Base-by-base conservation (phyloP, 495 filamentous ascomycete species). In the Aspergillus leporis region DNA sequence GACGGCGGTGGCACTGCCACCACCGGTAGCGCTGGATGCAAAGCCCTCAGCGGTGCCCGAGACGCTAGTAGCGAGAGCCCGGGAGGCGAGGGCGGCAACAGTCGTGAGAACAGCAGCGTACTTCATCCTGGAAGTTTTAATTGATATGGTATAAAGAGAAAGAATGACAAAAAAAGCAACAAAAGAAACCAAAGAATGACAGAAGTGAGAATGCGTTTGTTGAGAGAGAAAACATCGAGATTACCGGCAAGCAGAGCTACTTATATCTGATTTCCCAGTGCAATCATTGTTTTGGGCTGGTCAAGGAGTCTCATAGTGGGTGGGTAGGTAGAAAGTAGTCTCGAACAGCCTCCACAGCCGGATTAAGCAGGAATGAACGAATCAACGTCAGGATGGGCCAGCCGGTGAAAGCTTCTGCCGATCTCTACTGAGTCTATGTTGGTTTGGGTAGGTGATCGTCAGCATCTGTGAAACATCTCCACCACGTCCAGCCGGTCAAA, bases 21-120 rank as follows among this genome's bases (percentile, higher is more conserved):
- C 53, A 45, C 53, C 53, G 7, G 38, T 55, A 4, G 45, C 40
- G 22, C 38, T 22, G 6, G 19, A 18, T 12, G 53, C 53, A 16
- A 55, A 55, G 10, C 53, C 53, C 28, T 55, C 36, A 31, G 53
- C 53, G 7, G 53, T 23, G 25, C 53, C 53, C 7, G 36, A 46
- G 40, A 55, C 53, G 12, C 9, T 45, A 7, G 22, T 13, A 1
- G 38, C 40, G 0, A 40, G 12, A 2, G 16, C 36, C 36, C 16
- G 36, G 16, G 36, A 12, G 9, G 36, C 36, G 12, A 40, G 16
- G 16, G 36, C 16, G 9, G 36, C 36, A n/a, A 40, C 36, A 40
- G 36, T 40, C 10, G 36, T 40, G 36, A 40, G 36, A 40, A 40
- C 36, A 40, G 36, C 36, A 12, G 36, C 10, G 36, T 40, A 40